Percentiles rank a stretch among this genome's conserved stretches.
Conservation (phyloP, 2,329 filamentous ascomycete genomes). For the Emydomyces testavorans region DNA sequence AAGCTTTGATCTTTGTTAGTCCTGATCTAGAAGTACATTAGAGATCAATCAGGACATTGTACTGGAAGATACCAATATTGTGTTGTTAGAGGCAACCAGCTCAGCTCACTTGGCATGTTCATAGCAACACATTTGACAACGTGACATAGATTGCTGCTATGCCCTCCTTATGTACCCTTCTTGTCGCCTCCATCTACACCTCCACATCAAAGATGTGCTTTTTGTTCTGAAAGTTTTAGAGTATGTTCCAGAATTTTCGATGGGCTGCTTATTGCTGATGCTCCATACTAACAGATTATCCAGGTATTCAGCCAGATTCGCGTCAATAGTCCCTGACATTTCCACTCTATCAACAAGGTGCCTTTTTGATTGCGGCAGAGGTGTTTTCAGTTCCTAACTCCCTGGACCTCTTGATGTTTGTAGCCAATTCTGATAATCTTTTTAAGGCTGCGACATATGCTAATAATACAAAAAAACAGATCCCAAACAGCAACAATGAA, state of each 20-base stretch:
- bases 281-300: background rate
- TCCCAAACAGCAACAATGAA: constrained; percentile 18
- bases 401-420: background rate
- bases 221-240: background rate
- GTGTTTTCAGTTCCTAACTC: background rate
- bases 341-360: background rate
- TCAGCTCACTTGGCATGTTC: background rate
- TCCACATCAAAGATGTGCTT: background rate
- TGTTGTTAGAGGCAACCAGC: background rate
- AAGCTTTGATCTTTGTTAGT: background rate
- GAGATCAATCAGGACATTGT: background rate
- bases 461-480: too few species aligned
- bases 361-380: background rate
- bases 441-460: too few species aligned
- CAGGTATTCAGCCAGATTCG: background rate
- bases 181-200: background rate
- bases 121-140: background rate
- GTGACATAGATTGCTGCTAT: background rate
- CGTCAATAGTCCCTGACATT: background rate
- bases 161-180: background rate
- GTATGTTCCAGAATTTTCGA: background rate
- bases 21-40: background rate
- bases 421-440: background rate
- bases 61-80: background rate
- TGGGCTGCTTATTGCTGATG: too few species aligned